Conservation (phyloP, 2,329 filamentous ascomycete species). For the Macrophomina phaseolina region DNA sequence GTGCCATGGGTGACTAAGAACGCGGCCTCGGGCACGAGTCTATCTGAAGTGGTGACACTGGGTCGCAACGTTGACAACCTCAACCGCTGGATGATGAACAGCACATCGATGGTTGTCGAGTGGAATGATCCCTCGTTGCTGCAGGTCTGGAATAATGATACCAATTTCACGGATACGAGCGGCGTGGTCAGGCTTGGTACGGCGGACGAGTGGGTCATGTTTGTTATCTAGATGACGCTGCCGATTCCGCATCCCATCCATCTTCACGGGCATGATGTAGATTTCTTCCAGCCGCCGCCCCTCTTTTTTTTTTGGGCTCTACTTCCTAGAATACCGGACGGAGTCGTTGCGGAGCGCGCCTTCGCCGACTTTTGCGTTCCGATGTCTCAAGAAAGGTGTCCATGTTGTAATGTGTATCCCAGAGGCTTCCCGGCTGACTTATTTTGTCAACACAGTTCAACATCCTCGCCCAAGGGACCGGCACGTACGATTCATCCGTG, state of each 20-base stretch:
- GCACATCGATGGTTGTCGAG: slow-evolving; percentile 42
- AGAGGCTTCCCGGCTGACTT: background rate
- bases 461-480: slow-evolving; percentile 44
- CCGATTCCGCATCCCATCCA: slow-evolving; percentile 49
- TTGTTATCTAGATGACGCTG: slow-evolving; percentile 29
- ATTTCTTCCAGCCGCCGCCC: background rate
- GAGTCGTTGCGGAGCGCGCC: no score
- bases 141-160: slow-evolving; percentile 39
- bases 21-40: slow-evolving; percentile 8
- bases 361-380: no score
- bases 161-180: slow-evolving; percentile 28
- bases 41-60: slow-evolving; percentile 11
- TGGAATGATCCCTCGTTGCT: slow-evolving; percentile 45
- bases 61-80: slow-evolving; percentile 32
- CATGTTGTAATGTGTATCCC: background rate
- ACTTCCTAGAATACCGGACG: no score
- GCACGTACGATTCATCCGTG: slow-evolving; percentile 38
- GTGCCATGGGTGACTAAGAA: slow-evolving; percentile 44
- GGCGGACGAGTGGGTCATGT: slow-evolving; percentile 22
- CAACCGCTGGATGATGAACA: slow-evolving; percentile 50
- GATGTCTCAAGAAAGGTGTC: no score
- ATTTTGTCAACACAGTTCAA: slow-evolving; percentile 39
- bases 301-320: background rate
- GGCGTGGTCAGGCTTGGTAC: slow-evolving; percentile 45
- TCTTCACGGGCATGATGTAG: slow-evolving; percentile 47